Evolutionary conservation across 176 grass and related monocot species (phyloP).

Genomic region (Carex parvula): DNA sequence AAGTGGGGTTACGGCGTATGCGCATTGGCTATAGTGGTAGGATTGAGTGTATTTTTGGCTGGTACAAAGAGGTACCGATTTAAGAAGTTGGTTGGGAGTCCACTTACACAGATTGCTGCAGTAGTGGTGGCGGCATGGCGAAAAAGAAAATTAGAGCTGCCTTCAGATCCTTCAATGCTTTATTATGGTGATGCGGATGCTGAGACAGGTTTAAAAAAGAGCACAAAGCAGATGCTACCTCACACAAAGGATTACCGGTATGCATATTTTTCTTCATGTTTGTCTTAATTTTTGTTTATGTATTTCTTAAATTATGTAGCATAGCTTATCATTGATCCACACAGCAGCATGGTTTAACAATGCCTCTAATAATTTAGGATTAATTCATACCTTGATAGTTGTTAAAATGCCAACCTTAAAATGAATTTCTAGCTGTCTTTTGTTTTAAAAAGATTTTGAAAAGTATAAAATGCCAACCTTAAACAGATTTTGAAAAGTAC

Average conservation of each 20-base stretch:
- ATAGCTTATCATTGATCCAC: not conserved
- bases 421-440: not conserved
- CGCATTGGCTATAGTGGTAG: conserved; percentile 50
- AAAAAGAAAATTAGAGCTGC: conserved; percentile 56
- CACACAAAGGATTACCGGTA: conserved; percentile 82
- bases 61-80: conserved; percentile 70
- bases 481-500: not conserved
- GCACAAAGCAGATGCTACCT: conserved; percentile 61
- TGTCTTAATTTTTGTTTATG: not conserved
- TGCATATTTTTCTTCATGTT: not conserved
- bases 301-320: not conserved
- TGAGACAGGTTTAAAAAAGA: conserved; percentile 39
- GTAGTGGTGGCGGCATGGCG: conserved; percentile 57
- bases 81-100: conserved; percentile 89
- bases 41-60: conserved; percentile 48
- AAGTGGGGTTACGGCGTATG: conserved; percentile 69
- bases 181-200: conserved; percentile 35
- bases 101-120: conserved; percentile 70
- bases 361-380: not conserved
- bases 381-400: not conserved
- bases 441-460: not conserved
- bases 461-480: not conserved
- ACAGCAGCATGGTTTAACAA: not conserved
- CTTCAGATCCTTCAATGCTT: conserved; percentile 52
- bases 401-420: not conserved